A percentile compares a stretch with the other conserved stretches of the same genome.
These are phyloP conservation scores for Verticillium albo-atrum DNA, from an alignment of 2,329 filamentous ascomycete species.

Conservation along the genomic window DNA sequence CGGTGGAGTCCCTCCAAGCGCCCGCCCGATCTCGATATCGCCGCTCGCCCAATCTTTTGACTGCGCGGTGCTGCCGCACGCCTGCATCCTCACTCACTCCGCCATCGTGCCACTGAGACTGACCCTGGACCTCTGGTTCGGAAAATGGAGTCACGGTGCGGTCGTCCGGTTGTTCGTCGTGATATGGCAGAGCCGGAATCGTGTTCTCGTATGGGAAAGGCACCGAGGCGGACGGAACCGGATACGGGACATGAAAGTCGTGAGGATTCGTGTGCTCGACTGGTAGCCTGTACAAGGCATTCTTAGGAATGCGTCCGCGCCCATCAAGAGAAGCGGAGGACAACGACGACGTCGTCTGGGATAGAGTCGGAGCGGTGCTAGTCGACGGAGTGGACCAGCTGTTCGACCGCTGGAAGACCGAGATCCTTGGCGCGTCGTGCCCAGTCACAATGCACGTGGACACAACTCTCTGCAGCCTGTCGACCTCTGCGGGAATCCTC, in stretches of 20 bases:
- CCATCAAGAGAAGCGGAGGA: slow-evolving; percentile 1
- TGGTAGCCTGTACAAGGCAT: slow-evolving; percentile 23
- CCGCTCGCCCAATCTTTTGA: slow-evolving; percentile 30
- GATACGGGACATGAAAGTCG: slow-evolving; percentile 32
- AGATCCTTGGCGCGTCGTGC: slow-evolving; percentile 27
- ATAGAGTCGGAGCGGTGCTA: slow-evolving; percentile 21
- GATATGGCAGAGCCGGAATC: slow-evolving; percentile 14
- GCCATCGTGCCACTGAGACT: neutral
- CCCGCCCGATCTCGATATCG: slow-evolving; percentile 40
- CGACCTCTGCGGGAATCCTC: slow-evolving; percentile 35
- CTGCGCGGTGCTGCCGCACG: slow-evolving; percentile 32
- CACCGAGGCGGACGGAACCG: neutral
- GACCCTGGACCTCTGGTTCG: slow-evolving; percentile 1
- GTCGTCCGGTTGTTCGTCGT: slow-evolving; percentile 12
- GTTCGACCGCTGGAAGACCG: slow-evolving; percentile 47
- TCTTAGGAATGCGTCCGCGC: slow-evolving; percentile 19
- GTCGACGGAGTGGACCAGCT: slow-evolving; percentile 42
- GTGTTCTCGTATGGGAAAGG: slow-evolving; percentile 8
- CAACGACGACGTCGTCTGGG: slow-evolving; percentile 10
- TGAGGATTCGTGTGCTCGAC: slow-evolving; percentile 26
- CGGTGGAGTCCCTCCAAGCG: slow-evolving; percentile 35
- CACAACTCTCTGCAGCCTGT: slow-evolving; percentile 34
- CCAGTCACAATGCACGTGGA: slow-evolving; percentile 32
- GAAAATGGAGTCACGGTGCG: slow-evolving; percentile 21
- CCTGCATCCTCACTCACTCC: slow-evolving; percentile 19